phyloP scores from a whole-genome alignment of 2,329 filamentous ascomycete genomes.

The Calonectria hawksworthii region DNA sequence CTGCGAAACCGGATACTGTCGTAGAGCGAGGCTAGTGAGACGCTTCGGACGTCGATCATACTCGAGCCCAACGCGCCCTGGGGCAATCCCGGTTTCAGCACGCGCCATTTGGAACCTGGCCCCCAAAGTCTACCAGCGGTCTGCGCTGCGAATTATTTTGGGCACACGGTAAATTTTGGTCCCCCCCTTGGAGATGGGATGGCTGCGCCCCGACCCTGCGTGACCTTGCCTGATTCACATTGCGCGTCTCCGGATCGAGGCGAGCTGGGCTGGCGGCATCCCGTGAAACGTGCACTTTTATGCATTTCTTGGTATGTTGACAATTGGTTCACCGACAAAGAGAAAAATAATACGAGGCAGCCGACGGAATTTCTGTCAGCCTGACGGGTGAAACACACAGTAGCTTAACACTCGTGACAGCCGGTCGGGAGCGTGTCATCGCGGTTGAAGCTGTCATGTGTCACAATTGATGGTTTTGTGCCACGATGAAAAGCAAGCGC shows the following conservation, averaged over 20 bases:
- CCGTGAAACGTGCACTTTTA: neutral
- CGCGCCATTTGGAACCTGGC: neutral
- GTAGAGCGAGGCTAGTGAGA: conserved; percentile 41
- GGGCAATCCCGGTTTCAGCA: conserved; percentile 24
- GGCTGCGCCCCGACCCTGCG: neutral
- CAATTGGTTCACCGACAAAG: neutral
- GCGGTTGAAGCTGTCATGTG: neutral
- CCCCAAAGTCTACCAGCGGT: neutral
- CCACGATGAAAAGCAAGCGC: neutral
- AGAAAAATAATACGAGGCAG: neutral
- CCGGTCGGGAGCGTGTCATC: neutral
- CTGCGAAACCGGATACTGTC: conserved; percentile 43
- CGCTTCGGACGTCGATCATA: conserved; percentile 37
- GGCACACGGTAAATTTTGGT: neutral
- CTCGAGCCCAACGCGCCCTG: conserved; percentile 2
- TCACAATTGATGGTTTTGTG: neutral
- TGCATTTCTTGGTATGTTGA: neutral
- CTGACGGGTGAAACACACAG: neutral
- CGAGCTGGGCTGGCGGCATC: neutral
- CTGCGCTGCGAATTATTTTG: neutral
- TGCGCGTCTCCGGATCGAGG: neutral
- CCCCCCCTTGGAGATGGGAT: neutral
- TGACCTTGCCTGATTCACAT: neutral
- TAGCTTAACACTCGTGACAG: neutral
- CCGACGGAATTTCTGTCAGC: neutral